These are phyloP conservation scores for Rhododendron henanense DNA, from an alignment of 148 eudicot species.

Conservation along the genomic window DNA sequence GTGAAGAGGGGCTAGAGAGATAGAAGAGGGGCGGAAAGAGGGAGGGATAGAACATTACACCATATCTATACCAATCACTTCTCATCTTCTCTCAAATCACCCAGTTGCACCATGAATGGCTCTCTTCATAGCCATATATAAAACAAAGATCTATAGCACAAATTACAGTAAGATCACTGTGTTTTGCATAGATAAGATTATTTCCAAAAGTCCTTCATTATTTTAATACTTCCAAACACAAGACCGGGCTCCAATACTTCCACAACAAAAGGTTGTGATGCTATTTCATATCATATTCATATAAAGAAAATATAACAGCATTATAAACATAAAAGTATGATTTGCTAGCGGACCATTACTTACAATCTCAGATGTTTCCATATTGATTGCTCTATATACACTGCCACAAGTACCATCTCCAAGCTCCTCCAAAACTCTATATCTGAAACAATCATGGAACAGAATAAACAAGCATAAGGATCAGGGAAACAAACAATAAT, in stretches of 20 bases:
- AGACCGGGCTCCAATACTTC: neutral
- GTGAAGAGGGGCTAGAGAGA: neutral
- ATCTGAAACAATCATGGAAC: conserved; percentile 43
- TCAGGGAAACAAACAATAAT: neutral
- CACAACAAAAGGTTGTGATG: neutral
- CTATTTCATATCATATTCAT: neutral
- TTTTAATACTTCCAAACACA: neutral
- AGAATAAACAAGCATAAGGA: conserved; percentile 13
- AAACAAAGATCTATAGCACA: neutral
- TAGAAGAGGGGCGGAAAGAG: neutral
- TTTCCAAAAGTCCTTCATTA: neutral
- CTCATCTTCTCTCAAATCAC: neutral
- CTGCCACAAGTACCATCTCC: conserved; percentile 96
- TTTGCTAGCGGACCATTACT: conserved; percentile 23
- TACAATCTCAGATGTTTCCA: conserved; percentile 76
- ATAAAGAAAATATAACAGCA: neutral
- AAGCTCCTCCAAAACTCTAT: conserved; percentile 70
- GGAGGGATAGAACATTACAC: neutral
- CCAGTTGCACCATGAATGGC: neutral
- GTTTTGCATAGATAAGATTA: neutral
- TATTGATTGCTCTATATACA: conserved; percentile 86
- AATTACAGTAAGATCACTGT: neutral
- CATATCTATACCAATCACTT: neutral
- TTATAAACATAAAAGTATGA: conserved; percentile 1
- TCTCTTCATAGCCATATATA: neutral